A percentile compares a stretch with the other conserved stretches of the same genome.
Evolutionary conservation across 1,139 yeast genomes (phyloP).

Genomic region (Eremothecium gossypii): DNA sequence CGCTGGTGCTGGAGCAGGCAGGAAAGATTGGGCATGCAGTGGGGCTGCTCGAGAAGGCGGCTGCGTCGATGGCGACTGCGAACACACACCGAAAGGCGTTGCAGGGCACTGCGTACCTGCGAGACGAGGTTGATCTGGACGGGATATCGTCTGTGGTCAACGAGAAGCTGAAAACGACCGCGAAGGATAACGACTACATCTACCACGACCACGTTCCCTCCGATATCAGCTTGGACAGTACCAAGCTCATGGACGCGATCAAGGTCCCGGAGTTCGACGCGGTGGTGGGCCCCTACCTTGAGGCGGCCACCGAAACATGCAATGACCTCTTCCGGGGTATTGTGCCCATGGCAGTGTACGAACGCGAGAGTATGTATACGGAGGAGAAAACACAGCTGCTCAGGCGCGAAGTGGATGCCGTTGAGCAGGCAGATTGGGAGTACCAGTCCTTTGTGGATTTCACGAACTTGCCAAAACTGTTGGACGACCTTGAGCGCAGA

Average conservation of each 20-base stretch:
- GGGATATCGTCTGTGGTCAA: constrained; percentile 23
- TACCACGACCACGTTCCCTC: constrained; percentile 73
- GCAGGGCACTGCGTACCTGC: constrained; percentile 18
- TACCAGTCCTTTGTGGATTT: constrained; percentile 69
- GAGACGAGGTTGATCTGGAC: constrained; percentile 29
- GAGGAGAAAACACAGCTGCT: constrained; percentile 78
- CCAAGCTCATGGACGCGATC: constrained; percentile 70
- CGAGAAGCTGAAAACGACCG: constrained; percentile 34
- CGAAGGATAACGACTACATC: constrained; percentile 81
- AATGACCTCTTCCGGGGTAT: constrained; percentile 66
- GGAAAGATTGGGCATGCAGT: constrained; percentile 70
- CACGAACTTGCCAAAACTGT: constrained; percentile 62
- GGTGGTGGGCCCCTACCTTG: constrained; percentile 38
- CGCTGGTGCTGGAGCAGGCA: constrained; percentile 32
- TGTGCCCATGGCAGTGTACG: constrained; percentile 81
- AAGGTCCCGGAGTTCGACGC: constrained; percentile 34
- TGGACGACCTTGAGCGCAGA: constrained; percentile 42
- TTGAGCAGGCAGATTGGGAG: constrained; percentile 75
- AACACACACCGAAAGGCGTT: constrained; percentile 12
- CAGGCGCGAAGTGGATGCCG: constrained; percentile 64
- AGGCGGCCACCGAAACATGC: constrained; percentile 41
- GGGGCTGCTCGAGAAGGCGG: constrained; percentile 52
- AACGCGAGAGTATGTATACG: constrained; percentile 75
- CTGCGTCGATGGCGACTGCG: constrained; percentile 18
- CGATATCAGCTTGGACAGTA: constrained; percentile 42